These are phyloP conservation scores for Stenogyne calaminthoides DNA, from an alignment of 305 asterid genomes.

Conservation along the genomic window DNA sequence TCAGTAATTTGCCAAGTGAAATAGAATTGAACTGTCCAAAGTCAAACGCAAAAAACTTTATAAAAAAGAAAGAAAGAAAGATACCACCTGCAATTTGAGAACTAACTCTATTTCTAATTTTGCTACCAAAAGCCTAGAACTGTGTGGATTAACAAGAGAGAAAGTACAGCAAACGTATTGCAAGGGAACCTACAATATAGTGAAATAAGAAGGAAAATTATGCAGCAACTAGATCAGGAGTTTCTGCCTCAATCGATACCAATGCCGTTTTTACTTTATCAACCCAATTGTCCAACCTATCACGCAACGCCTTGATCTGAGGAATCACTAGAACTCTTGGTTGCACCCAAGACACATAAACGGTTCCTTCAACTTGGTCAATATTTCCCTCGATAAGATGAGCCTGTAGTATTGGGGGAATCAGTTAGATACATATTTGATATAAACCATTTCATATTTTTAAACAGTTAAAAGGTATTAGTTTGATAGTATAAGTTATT, in stretches of 20 bases:
- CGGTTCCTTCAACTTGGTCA: slow-evolving; percentile 87
- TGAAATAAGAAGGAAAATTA: slow-evolving; percentile 27
- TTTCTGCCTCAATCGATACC: slow-evolving; percentile 86
- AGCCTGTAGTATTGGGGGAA: slow-evolving; percentile 47
- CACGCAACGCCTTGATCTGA: slow-evolving; percentile 80
- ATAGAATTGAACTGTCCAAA: not conserved
- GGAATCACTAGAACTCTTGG: slow-evolving; percentile 85
- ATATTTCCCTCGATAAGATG: slow-evolving; percentile 90
- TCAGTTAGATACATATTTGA: not conserved
- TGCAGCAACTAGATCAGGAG: slow-evolving; percentile 86
- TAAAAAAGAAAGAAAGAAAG: not conserved
- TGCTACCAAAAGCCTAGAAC: not conserved
- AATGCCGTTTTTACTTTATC: slow-evolving; percentile 80
- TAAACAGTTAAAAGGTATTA: too few relatives aligned
- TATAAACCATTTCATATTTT: not conserved
- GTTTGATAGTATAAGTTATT: too few relatives aligned
- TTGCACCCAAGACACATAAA: slow-evolving; percentile 91
- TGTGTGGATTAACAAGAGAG: not conserved
- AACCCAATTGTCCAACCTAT: slow-evolving; percentile 76
- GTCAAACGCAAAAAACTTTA: not conserved
- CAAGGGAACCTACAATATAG: not conserved
- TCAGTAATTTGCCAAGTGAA: not conserved
- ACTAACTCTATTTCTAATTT: not conserved
- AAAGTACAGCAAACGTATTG: not conserved
- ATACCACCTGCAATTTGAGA: not conserved